phyloP scores from a whole-genome alignment of 2,329 filamentous ascomycete species.

The Arthrobotrys conoides region DNA sequence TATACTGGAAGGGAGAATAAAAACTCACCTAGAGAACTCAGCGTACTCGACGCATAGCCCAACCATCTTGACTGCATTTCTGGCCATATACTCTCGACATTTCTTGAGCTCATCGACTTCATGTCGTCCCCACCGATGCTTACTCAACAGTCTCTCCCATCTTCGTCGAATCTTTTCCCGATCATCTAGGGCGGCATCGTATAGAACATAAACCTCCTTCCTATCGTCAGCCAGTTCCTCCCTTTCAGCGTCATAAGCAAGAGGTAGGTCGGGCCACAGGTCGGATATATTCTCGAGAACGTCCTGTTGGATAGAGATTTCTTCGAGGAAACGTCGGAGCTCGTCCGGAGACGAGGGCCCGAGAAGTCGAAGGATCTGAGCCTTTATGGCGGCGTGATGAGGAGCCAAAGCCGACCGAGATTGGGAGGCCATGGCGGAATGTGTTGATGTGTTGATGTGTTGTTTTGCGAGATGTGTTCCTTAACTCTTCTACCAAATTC shows the following conservation, averaged over 20 bases:
- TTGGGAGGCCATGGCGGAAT: constrained; percentile 38
- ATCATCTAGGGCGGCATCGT: constrained; percentile 55
- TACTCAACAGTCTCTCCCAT: constrained; percentile 53
- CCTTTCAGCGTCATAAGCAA: constrained; percentile 57
- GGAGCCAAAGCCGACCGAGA: constrained; percentile 58
- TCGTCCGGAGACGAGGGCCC: constrained; percentile 55
- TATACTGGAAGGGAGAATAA: background rate
- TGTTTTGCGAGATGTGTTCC: background rate
- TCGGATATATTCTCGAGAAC: constrained; percentile 60
- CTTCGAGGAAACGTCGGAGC: constrained; percentile 51
- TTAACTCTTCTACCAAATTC: background rate
- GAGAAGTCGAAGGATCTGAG: constrained; percentile 59
- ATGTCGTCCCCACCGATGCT: constrained; percentile 57
- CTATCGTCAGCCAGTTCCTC: constrained; percentile 58
- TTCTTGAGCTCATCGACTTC: constrained; percentile 59
- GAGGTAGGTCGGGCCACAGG: constrained; percentile 58
- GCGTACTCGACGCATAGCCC: constrained; percentile 57
- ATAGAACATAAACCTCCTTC: constrained; percentile 58
- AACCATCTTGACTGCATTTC: constrained; percentile 59
- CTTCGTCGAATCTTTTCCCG: constrained; percentile 52
- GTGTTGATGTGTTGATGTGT: constrained; percentile 38
- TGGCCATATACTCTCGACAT: constrained; percentile 58
- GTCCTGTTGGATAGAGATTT: constrained; percentile 59
- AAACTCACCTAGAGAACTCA: constrained; percentile 53
- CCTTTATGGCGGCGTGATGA: constrained; percentile 60